Percentiles rank a stretch among this genome's conserved stretches.
phyloP scores from a whole-genome alignment of 2,329 filamentous ascomycete species.

The Fusarium sp. region DNA sequence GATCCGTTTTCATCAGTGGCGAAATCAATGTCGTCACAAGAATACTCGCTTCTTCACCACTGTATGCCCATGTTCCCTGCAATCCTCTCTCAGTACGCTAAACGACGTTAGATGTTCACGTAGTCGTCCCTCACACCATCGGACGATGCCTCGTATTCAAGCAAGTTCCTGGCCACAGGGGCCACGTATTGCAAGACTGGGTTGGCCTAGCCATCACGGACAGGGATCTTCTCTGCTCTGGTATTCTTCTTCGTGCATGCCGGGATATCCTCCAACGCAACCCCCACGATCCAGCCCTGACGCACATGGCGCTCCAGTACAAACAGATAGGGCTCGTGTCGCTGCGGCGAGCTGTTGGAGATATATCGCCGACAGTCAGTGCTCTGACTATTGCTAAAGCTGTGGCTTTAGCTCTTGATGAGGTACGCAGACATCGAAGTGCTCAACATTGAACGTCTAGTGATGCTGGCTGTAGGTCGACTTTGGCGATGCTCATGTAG shows the following conservation, averaged over 20 bases:
- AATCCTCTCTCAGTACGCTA: neutral
- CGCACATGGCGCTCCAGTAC: constrained; percentile 5
- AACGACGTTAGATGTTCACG: neutral
- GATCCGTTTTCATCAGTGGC: constrained; percentile 2
- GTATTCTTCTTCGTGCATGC: constrained; percentile 10
- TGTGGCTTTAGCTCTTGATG: constrained; percentile 14
- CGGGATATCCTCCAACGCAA: neutral
- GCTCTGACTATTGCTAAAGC: constrained; percentile 1
- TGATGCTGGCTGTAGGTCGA: neutral
- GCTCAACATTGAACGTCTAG: too few species aligned
- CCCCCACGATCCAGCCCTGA: neutral
- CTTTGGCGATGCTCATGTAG: too few species aligned
- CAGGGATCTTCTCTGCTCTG: constrained; percentile 8
- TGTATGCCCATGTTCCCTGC: neutral
- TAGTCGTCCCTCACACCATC: constrained; percentile 3
- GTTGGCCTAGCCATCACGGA: constrained; percentile 16
- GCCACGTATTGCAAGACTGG: constrained; percentile 11
- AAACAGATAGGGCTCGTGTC: constrained; percentile 9
- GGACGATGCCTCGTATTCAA: neutral
- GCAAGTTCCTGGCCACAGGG: neutral
- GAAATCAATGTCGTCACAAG: neutral
- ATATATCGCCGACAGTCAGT: neutral
- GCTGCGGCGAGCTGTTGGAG: neutral
- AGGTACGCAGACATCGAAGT: neutral
- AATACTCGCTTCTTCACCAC: constrained; percentile 11